A percentile compares a stretch with the other conserved stretches of the same genome.
These are phyloP conservation scores for Nevesoporus exiguus DNA, from an alignment of 768 basidiomycete species.

Conservation along the genomic window DNA sequence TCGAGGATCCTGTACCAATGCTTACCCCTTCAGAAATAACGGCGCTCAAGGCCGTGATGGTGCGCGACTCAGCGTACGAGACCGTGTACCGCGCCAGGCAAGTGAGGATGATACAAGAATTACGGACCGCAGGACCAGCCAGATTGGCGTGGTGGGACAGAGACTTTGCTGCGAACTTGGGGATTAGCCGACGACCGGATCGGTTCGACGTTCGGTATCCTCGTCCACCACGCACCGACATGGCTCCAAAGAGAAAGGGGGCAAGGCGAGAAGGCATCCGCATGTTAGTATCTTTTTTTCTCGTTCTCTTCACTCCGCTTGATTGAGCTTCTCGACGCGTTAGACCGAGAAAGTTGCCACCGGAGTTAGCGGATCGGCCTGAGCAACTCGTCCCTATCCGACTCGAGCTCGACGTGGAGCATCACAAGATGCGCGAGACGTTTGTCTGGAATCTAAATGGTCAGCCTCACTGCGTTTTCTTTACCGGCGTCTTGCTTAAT, in stretches of 20 bases:
- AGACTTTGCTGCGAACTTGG: conserved; percentile 38
- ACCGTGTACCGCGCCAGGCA: conserved; percentile 46
- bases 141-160: conserved; percentile 63
- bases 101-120: conserved; percentile 50
- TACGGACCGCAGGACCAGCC: conserved; percentile 41
- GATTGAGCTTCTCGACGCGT: background rate
- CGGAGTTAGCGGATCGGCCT: conserved; percentile 54
- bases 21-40: conserved; percentile 35
- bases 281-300: conserved; percentile 54
- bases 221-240: conserved; percentile 38
- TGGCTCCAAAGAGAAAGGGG: conserved; percentile 44
- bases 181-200: conserved; percentile 29
- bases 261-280: conserved; percentile 66
- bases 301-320: background rate
- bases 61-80: conserved; percentile 45
- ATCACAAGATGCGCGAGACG: conserved; percentile 90
- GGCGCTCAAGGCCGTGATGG: conserved; percentile 36
- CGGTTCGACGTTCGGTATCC: conserved; percentile 58
- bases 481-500: background rate
- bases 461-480: conserved; percentile 35
- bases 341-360: conserved; percentile 59
- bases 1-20: conserved; percentile 22
- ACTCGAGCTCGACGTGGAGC: conserved; percentile 95
- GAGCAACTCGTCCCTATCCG: conserved; percentile 92
- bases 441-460: conserved; percentile 97